These are phyloP conservation scores for Metschnikowia kunwiensis DNA, from an alignment of 805 yeast species.

Conservation along the genomic window DNA sequence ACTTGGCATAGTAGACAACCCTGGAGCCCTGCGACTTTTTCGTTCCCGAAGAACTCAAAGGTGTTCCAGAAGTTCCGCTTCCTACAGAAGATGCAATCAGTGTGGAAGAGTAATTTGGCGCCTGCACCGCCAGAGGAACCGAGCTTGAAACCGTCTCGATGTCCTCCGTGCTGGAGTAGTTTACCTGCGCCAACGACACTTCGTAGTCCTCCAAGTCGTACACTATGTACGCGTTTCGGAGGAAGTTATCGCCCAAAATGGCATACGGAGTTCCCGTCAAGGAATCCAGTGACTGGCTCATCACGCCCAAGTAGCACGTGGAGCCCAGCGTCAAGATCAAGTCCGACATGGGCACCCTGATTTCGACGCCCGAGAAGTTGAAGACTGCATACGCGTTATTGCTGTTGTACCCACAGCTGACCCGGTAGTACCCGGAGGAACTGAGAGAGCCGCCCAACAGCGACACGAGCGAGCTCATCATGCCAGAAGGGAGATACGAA, in stretches of 20 bases:
- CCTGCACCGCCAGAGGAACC: conserved; percentile 53
- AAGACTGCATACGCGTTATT: conserved; percentile 24
- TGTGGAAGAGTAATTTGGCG: conserved; percentile 45
- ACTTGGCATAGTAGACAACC: conserved; percentile 1
- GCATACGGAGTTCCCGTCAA: conserved; percentile 52
- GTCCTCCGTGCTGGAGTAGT: conserved; percentile 29
- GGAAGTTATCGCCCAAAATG: conserved; percentile 63
- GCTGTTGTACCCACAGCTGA: conserved; percentile 14
- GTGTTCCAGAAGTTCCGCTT: conserved; percentile 1
- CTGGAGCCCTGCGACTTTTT: conserved; percentile 6
- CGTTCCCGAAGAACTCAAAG: conserved; percentile 2
- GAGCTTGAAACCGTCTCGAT: conserved; percentile 44
- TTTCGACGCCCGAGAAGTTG: conserved; percentile 56
- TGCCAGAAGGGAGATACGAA: conserved; percentile 43
- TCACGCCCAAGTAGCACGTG: conserved; percentile 29
- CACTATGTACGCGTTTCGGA: conserved; percentile 62
- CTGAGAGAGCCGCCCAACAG: conserved; percentile 4
- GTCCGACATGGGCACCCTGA: conserved; percentile 46
- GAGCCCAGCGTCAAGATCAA: conserved; percentile 22
- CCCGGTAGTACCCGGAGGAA: conserved; percentile 7
- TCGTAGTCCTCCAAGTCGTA: conserved; percentile 57
- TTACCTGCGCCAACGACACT: conserved; percentile 52
- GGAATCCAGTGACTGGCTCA: conserved; percentile 18
- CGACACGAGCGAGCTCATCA: conserved; percentile 21
- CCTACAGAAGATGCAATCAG: conserved; percentile 8